Percentiles rank a stretch among this genome's conserved stretches.
Evolutionary conservation across 2,329 filamentous ascomycete genomes (phyloP).

Genomic region (Phoma sp.): DNA sequence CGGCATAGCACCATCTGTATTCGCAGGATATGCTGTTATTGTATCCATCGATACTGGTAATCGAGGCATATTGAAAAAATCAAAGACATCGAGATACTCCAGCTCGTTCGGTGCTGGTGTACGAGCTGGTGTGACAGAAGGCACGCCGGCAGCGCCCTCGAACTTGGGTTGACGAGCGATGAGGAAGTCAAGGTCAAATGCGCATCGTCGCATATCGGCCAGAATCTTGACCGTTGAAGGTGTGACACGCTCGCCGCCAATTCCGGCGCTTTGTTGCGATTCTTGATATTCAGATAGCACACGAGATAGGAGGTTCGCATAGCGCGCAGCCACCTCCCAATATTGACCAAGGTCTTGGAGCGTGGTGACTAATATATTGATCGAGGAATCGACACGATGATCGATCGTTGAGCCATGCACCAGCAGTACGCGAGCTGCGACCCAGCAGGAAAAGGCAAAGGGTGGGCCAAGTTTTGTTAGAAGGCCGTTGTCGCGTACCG

Average conservation of each 20-base stretch:
- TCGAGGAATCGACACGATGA: slow-evolving; percentile 78
- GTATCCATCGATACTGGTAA: slow-evolving; percentile 57
- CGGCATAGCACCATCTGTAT: slow-evolving; percentile 32
- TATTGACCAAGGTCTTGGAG: slow-evolving; percentile 79
- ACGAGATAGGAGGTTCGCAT: slow-evolving; percentile 77
- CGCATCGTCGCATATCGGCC: slow-evolving; percentile 88
- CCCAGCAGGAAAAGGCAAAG: slow-evolving; percentile 92
- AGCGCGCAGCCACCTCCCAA: slow-evolving; percentile 86
- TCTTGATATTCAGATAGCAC: slow-evolving; percentile 87
- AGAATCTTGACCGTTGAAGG: slow-evolving; percentile 85
- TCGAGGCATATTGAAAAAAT: slow-evolving; percentile 90
- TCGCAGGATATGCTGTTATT: slow-evolving; percentile 35
- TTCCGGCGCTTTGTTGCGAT: slow-evolving; percentile 66
- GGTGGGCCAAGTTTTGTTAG: slow-evolving; percentile 83
- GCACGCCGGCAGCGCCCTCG: slow-evolving; percentile 42
- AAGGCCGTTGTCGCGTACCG: slow-evolving; percentile 74
- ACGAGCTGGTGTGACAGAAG: slow-evolving; percentile 61
- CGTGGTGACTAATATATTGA: slow-evolving; percentile 81
- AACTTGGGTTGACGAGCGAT: slow-evolving; percentile 77
- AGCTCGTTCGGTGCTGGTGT: slow-evolving; percentile 81
- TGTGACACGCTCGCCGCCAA: slow-evolving; percentile 73
- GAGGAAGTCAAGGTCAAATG: slow-evolving; percentile 87
- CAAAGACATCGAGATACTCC: slow-evolving; percentile 90
- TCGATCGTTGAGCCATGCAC: slow-evolving; percentile 92
- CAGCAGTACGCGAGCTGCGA: slow-evolving; percentile 82